Evolutionary conservation across 352 stramenopile species (phyloP).

Genomic region (Globisporangium lucens): DNA sequence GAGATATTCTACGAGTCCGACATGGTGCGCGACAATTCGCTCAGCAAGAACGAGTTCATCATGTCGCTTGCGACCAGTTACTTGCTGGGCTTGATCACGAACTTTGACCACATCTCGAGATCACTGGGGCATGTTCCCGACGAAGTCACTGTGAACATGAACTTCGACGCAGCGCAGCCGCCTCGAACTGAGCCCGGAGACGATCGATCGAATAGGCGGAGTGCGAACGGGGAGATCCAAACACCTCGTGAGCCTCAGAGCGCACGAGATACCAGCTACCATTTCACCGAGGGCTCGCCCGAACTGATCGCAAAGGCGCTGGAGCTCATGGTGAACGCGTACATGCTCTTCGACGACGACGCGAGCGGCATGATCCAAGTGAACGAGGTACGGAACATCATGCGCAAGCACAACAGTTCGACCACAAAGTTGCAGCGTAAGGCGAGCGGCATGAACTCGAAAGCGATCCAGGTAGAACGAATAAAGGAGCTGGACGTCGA

Average conservation of each 20-base stretch:
- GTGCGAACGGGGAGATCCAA: background rate
- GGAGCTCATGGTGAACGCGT: slow-evolving; percentile 83
- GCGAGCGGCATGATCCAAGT: slow-evolving; percentile 80
- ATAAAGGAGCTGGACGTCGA: slow-evolving; percentile 89
- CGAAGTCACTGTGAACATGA: slow-evolving; percentile 26
- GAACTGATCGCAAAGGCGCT: slow-evolving; percentile 66
- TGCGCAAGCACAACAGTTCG: slow-evolving; percentile 51
- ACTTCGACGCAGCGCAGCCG: background rate
- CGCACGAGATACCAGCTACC: slow-evolving; percentile 17
- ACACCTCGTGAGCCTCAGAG: slow-evolving; percentile 15
- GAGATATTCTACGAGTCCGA: slow-evolving; percentile 89
- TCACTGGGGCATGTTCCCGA: slow-evolving; percentile 29
- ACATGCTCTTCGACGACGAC: slow-evolving; percentile 84
- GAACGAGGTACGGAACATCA: slow-evolving; percentile 61
- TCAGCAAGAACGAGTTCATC: slow-evolving; percentile 87
- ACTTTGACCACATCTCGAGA: slow-evolving; percentile 50
- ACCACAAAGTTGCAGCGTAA: slow-evolving; percentile 45
- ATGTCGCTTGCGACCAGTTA: slow-evolving; percentile 82
- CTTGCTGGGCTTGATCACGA: slow-evolving; percentile 76
- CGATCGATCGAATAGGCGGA: background rate
- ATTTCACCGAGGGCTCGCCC: slow-evolving; percentile 28
- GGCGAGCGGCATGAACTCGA: slow-evolving; percentile 53
- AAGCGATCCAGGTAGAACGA: slow-evolving; percentile 61
- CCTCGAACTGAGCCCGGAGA: background rate
- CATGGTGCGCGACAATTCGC: slow-evolving; percentile 81